Base-by-base conservation (phyloP, 768 basidiomycete species). In the Naganishia friedmannii region DNA sequence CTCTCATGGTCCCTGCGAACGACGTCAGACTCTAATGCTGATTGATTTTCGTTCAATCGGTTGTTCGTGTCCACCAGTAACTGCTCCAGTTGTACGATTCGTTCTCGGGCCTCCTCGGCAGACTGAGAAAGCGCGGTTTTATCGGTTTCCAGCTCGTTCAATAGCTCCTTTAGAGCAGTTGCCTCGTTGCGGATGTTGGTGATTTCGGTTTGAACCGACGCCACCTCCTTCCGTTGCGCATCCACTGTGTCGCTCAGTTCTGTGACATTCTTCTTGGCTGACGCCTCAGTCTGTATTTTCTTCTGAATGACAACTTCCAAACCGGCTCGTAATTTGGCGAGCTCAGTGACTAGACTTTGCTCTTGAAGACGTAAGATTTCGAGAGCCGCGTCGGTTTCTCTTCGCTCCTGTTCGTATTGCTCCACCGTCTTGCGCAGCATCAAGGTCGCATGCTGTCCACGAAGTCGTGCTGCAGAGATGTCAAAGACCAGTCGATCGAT, bases 31-130 rank as follows among this genome's bases (percentile, higher is more conserved):
- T 45, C 23, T 12, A 42, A 28, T 8, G 60, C 60, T 13, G 60
- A 63, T 29, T 45, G 60, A 26, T 63, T 63, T 28, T 42, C 60
- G 23, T 63, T 29, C 39, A 63, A 29, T 12, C 28, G 60, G 19
- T 45, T 34, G 17, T 34, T 63, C 3, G 39, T 45, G 60, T 63
- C 39, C n/a, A 7, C 37, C 23, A 63, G 42, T 26, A 10, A 26
- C 29, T 63, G 37, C 42, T 45, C 37, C 60, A 45, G 37, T 9
- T 45, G 39, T 8, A 26, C n/a, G 10, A 42, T 17, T 46, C 28
- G 23, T 10, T 39, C 39, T 29, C 46, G 37, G 15, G 28, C 21
- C 12, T 42, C 15, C 26, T 45, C 23, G 23, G 13, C n/a, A 23
- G 39, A 0, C 31, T 26, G 23, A 45, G 21, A 1, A 34, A 45